These are phyloP conservation scores for Ceratobasidium sp. DNA, from an alignment of 1,284 basidiomycete genomes.

Conservation along the genomic window DNA sequence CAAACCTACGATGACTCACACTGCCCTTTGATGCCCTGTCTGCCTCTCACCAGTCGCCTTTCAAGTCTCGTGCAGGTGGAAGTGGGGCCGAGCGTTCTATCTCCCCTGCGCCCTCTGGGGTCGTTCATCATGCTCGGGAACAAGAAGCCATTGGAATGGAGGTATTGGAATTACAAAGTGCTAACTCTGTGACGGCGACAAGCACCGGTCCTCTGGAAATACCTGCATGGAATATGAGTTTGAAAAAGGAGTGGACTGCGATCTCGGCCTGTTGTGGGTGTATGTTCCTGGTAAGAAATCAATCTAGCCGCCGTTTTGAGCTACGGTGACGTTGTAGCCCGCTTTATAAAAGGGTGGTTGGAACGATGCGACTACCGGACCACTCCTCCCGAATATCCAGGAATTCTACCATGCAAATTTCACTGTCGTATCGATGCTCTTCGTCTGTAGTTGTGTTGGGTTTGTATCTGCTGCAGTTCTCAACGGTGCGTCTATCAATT, in stretches of 20 bases:
- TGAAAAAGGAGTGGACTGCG: conserved; percentile 29
- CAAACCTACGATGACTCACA: background rate
- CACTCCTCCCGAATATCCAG: conserved; percentile 69
- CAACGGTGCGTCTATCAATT: background rate
- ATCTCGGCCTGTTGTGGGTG: conserved; percentile 40
- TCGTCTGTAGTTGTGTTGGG: conserved; percentile 60
- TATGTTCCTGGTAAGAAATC: conserved; percentile 27
- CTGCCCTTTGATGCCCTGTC: conserved; percentile 25
- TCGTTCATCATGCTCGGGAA: background rate
- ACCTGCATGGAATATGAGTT: conserved; percentile 9
- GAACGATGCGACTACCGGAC: conserved; percentile 66
- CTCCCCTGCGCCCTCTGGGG: background rate
- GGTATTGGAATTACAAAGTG: background rate
- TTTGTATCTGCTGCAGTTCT: conserved; percentile 11
- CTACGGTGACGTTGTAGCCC: background rate
- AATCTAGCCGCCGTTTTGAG: too few species aligned
- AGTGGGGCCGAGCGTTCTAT: background rate
- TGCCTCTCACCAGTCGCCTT: background rate
- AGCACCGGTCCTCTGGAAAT: background rate
- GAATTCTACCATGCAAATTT: conserved; percentile 62
- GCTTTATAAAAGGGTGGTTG: conserved; percentile 58
- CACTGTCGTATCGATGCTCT: conserved; percentile 62
- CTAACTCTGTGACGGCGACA: background rate
- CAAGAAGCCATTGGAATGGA: conserved; percentile 31
- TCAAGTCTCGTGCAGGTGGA: background rate